Evolutionary conservation across 768 basidiomycete genomes (phyloP), one percentile per base, ranked within the genome.

Genomic region (Boletus speciosus): DNA sequence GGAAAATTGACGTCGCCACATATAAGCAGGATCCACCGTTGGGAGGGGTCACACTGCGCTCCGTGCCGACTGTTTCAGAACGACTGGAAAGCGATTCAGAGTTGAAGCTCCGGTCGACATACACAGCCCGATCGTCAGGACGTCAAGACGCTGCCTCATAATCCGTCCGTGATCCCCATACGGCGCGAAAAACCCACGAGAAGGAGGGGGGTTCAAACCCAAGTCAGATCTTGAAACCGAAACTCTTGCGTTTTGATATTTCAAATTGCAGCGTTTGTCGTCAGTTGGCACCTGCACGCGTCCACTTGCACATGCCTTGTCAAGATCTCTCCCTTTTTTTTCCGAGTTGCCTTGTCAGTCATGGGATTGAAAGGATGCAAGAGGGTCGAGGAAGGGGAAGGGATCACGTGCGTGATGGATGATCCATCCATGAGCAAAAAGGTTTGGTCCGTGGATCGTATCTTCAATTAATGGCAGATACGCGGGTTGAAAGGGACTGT

Each of bases 171-270:
- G 19, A 46, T 21, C 23, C 46, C 34, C 23, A 25, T 32, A 35
- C 34, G 37, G 19, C 7, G 15, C 7, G 15, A 25, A 29, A 32
- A 38, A n/a, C 2, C 12, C 10, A 25, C 7, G 44, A 8, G n/a
- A 6, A 31, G 25, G 25, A 4, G 25, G 25, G 44, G 51, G 34
- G 51, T 35, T 27, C 29, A n/a, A 32, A 0, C 14, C n/a, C 11
- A 15, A 9, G 23, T 25, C 31, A 16, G 34, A 42, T 53, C 29
- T 9, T 11, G 9, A 6, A 38, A 8, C 15, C 58, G 58, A 63
- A 49, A 38, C 42, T 64, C 54, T 63, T 54, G 49, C n/a, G 36
- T 62, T 62, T 43, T 6, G 29, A 11, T 37, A 62, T 62, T 62
- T 62, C 58, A 62, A 62, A 62, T 63, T 36, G 32, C 6, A 36